These are phyloP conservation scores for Stygiomarasmius scandens DNA, from an alignment of 1,284 basidiomycete species.

Conservation along the genomic window DNA sequence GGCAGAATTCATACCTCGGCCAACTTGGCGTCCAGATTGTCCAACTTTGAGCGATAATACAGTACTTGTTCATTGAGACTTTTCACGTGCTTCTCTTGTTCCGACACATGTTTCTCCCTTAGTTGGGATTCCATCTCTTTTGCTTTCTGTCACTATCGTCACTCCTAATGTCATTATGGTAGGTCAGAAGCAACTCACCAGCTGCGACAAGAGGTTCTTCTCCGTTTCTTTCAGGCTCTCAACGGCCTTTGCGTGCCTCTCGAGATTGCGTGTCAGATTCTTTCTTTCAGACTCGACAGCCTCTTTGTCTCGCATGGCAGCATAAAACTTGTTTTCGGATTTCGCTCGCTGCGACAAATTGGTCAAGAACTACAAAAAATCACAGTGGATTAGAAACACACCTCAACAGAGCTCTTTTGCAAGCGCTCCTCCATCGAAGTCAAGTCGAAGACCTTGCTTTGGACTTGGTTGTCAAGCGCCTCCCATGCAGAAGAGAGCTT, in stretches of 20 bases:
- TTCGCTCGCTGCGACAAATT: conserved; percentile 71
- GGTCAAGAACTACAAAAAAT: conserved; percentile 1
- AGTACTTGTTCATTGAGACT: not conserved
- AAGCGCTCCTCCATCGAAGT: conserved; percentile 78
- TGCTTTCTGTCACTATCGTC: conserved; percentile 1
- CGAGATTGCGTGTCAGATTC: conserved; percentile 56
- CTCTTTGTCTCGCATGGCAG: conserved; percentile 89
- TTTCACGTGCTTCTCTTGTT: not conserved
- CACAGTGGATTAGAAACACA: conserved; percentile 33
- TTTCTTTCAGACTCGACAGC: conserved; percentile 80
- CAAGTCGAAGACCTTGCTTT: conserved; percentile 85
- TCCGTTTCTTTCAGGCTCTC: conserved; percentile 75
- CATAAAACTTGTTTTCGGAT: conserved; percentile 93
- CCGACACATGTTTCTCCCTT: not conserved
- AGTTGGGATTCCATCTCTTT: not conserved
- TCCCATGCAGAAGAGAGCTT: conserved; percentile 89
- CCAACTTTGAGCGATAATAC: conserved; percentile 1
- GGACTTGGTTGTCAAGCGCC: conserved; percentile 79
- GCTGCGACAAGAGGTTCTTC: conserved; percentile 55
- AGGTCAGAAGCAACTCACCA: conserved; percentile 44
- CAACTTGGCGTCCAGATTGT: conserved; percentile 6
- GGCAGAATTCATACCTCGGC: not conserved
- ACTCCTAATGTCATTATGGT: not conserved
- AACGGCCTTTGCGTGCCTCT: conserved; percentile 80
- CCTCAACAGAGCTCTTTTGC: conserved; percentile 64